Base-by-base conservation (phyloP, 1,139 yeast genomes). In the Pichia sp. region DNA sequence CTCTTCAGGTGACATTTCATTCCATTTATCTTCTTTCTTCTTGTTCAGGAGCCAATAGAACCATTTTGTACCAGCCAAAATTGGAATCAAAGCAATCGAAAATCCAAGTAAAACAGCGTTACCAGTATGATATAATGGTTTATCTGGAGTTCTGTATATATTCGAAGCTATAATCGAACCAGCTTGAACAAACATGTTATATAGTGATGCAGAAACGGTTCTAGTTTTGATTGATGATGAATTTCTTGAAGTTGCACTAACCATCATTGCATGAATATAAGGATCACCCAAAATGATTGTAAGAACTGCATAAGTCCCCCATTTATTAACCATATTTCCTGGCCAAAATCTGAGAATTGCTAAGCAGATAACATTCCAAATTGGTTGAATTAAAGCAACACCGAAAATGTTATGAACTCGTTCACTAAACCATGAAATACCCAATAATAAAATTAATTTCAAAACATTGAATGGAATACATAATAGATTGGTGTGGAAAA, bases 211-310 rank as follows among this genome's bases (percentile, higher is more conserved):
- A 21, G 78, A 67, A 11, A 79, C 71, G 0, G 85, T 72, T 51
- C 88, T 64, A 6, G 74, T 65, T 35, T 77, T 61, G 20, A 80
- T 78, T 23, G 79, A 67, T 48, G 76, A 75, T 11, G 84, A 68
- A 51, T 79, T 79, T 40, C 74, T 61, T 1, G 84, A 76, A 38
- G 73, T 69, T 79, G 84, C 76, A 4, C 77, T 63, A 35, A 77
- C 79, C 50, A 71, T 63, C 42, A 78, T 65, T 2, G 83, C 78
- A 56, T 76, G 74, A 23, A 68, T 64, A 43, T 74, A 76, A 0
- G 75, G 74, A 31, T 42, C 45, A 14, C 77, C 79, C 22, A 74
- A 56, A 1, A 70, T 52, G 32, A 77, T 49, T 1, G 79, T 69
- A 34, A 68, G 62, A 20, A 76, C 50, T 1, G 61, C 68, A 60